Evolutionary conservation across 208 protist species (phyloP), one percentile per base, ranked within the genome.

Genomic region (Wallacemonas rigidus): DNA sequence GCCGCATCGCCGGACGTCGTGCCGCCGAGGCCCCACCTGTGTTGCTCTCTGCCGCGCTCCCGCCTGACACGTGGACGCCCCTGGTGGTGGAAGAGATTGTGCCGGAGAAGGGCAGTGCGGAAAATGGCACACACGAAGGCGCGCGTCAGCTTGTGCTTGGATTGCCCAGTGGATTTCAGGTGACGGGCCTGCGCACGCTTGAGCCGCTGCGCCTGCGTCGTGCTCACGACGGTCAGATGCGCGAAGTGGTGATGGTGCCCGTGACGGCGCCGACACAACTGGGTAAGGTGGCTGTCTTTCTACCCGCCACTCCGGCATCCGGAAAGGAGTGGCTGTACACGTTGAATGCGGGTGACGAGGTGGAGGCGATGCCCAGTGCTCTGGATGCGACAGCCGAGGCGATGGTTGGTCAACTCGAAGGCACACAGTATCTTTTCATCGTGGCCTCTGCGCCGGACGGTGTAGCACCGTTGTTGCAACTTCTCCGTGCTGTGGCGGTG

Each of bases 401-500:
- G n/a, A 57, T 47, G 56, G 53, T 61, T 11, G 43, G 50, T 57
- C 39, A 63, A 2, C 14, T 58, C 51, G 72, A 65, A 26, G 12
- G 4, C 14, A 54, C 67, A 3, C 38, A 74, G 36, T 11, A 56
- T 45, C 43, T 57, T 3, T 65, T 67, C 57, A 45, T 65, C n/a
- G 38, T 83, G 2, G 48, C 76, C 15, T 58, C 69, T 35, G 78
- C 72, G 15, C 72, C 72, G 58, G 51, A n/a, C 6, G 78, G 78
- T 7, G 76, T 83, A 26, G 67, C 60, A 1, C 67, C 78, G 41
- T 53, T 79, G 69, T 38, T 83, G 54, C 78, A 83, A 67, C 7
- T 83, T 48, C 56, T 83, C 38, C 73, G 74, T 14, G 72, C 54
- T 2, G 8, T 39, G 15, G 38, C 55, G 17, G 48, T 11, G 69